A percentile compares a stretch with the other conserved stretches of the same genome.
Conservation (phyloP, 164 flowering plant genomes). For the Vitis labrusca region DNA sequence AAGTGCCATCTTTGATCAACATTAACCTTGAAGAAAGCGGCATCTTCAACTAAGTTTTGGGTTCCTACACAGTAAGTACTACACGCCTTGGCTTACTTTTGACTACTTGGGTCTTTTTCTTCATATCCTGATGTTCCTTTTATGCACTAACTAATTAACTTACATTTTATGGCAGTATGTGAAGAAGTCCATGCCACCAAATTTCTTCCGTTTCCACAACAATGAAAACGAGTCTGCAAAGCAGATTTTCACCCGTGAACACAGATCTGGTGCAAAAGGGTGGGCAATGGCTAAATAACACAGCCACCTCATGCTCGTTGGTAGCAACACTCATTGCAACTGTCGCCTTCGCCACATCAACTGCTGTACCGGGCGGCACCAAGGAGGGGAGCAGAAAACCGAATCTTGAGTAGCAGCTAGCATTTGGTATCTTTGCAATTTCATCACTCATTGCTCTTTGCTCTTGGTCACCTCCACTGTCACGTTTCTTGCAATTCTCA, state of each 20-base stretch:
- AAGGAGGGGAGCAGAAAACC: constrained; percentile 2
- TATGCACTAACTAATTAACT: too few species aligned
- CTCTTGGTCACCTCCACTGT: constrained; percentile 18
- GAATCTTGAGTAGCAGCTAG: constrained; percentile 3
- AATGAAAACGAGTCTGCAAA: constrained; percentile 7
- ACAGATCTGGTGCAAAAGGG: constrained; percentile 10
- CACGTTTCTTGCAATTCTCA: constrained; percentile 28
- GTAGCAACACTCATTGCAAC: constrained; percentile 29
- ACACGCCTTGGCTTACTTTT: too few species aligned
- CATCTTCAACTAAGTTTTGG: too few species aligned
- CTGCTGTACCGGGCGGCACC: constrained; percentile 20
- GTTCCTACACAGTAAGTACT: too few species aligned
- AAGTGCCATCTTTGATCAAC: too few species aligned
- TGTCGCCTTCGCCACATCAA: constrained; percentile 26
- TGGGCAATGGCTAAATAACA: constrained; percentile 18
- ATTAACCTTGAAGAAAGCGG: too few species aligned
- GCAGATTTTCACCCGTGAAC: constrained; percentile 14
- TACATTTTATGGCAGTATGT: constrained; percentile 12
- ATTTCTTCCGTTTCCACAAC: constrained; percentile 18
- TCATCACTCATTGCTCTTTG: constrained; percentile 23
- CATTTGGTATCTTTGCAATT: constrained; percentile 19
- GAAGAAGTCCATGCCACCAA: constrained; percentile 13
- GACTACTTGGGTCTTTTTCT: too few species aligned
- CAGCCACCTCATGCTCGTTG: constrained; percentile 21
- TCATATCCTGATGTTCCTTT: too few species aligned